These are phyloP conservation scores for Xylaria digitata DNA, from an alignment of 2,329 filamentous ascomycete species.

Conservation along the genomic window DNA sequence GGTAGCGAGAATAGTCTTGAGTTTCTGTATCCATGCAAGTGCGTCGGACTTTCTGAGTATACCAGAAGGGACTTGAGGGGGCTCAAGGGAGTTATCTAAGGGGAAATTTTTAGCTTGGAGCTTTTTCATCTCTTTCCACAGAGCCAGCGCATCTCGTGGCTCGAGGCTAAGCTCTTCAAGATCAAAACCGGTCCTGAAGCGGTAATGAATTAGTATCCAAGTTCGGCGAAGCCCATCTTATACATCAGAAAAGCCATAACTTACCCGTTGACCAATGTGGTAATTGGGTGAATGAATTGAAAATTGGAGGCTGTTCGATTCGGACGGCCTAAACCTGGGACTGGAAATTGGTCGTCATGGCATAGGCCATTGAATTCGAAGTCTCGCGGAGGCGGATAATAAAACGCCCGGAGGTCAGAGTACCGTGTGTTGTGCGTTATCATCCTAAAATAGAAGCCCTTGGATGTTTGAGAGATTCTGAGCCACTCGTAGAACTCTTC, in stretches of 20 bases:
- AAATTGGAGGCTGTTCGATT: slow-evolving; percentile 61
- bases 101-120: slow-evolving; percentile 63
- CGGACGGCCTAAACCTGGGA: slow-evolving; percentile 59
- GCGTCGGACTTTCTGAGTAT: slow-evolving; percentile 72
- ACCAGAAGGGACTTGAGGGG: slow-evolving; percentile 62
- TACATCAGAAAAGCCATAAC: slow-evolving; percentile 13
- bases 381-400: slow-evolving; percentile 65
- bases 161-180: slow-evolving; percentile 77
- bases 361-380: slow-evolving; percentile 65
- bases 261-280: slow-evolving; percentile 68
- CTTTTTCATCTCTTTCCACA: slow-evolving; percentile 74
- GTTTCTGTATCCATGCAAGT: slow-evolving; percentile 69
- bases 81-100: slow-evolving; percentile 60
- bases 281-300: slow-evolving; percentile 73
- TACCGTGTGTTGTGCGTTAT: slow-evolving; percentile 76
- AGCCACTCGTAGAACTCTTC: slow-evolving; percentile 77
- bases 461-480: slow-evolving; percentile 68
- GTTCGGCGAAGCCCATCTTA: not conserved
- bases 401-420: slow-evolving; percentile 81
- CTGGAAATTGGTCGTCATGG: slow-evolving; percentile 55
- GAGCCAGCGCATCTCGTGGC: slow-evolving; percentile 73
- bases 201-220: slow-evolving; percentile 11
- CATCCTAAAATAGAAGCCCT: slow-evolving; percentile 73
- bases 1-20: slow-evolving; percentile 67
- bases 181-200: slow-evolving; percentile 64